Conservation (phyloP, 371 early-diverging fungal species). For the Blastocladiella emersonii region DNA sequence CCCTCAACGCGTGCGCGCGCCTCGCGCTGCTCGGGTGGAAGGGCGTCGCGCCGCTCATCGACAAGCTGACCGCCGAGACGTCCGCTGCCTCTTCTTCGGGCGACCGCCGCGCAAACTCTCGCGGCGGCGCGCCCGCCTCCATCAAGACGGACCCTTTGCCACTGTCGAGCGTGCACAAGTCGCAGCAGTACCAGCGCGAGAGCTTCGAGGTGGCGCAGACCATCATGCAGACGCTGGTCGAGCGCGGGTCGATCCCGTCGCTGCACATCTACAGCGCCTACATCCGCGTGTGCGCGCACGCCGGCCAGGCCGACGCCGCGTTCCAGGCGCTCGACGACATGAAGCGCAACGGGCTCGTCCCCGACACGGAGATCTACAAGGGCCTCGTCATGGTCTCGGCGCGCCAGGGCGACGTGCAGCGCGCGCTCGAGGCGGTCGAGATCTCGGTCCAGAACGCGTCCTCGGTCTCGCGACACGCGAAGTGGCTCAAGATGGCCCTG, state of each 20-base stretch:
- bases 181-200: conserved; percentile 1
- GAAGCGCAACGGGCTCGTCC: conserved; percentile 2
- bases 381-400: conserved; percentile 2
- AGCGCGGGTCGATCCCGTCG: not conserved
- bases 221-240: not conserved
- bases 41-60: not conserved
- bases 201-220: not conserved
- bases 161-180: not conserved
- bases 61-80: not conserved
- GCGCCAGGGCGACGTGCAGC: not conserved
- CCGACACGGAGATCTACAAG: conserved; percentile 4
- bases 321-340: conserved; percentile 3
- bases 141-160: too few relatives aligned
- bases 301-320: conserved; percentile 1
- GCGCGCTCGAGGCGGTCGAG: conserved; percentile 1
- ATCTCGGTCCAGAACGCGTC: not conserved
- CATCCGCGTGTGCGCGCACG: conserved; percentile 3
- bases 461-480: not conserved
- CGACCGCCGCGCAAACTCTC: too few relatives aligned
- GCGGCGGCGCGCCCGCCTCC: too few relatives aligned
- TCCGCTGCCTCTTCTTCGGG: too few relatives aligned
- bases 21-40: not conserved
- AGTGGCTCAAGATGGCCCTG: conserved; percentile 2
- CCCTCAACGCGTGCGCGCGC: conserved; percentile 2
- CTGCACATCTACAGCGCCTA: conserved; percentile 1